A percentile compares a stretch with the other conserved stretches of the same genome.
phyloP scores from a whole-genome alignment of 441 rosid genomes.

The Populus trichocarpa region DNA sequence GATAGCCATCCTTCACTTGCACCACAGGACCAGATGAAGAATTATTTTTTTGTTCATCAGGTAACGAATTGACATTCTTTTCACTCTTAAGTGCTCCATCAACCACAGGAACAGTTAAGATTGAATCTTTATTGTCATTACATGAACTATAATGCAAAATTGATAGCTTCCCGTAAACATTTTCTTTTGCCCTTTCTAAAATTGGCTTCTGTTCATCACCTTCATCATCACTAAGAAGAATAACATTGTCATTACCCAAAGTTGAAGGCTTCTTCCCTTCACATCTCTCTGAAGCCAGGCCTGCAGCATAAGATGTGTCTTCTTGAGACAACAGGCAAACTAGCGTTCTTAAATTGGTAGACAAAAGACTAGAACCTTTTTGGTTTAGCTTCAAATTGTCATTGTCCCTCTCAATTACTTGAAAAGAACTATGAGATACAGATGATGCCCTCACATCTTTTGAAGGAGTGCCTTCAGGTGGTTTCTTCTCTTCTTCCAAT shows the following conservation, averaged over 20 bases:
- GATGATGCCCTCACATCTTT: constrained; percentile 33
- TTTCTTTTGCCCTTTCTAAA: constrained; percentile 35
- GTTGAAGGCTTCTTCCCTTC: constrained; percentile 36
- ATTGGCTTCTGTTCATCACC: constrained; percentile 46
- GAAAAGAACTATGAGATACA: constrained; percentile 25
- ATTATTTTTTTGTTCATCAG: constrained; percentile 28
- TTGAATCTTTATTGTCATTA: constrained; percentile 26
- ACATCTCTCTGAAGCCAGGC: constrained; percentile 15
- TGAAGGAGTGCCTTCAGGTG: constrained; percentile 29
- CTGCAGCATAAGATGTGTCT: constrained; percentile 28
- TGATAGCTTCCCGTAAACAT: constrained; percentile 29
- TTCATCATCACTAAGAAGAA: constrained; percentile 92
- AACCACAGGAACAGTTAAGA: constrained; percentile 28
- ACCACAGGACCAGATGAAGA: constrained; percentile 32
- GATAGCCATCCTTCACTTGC: constrained; percentile 29
- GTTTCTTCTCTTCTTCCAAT: constrained; percentile 30
- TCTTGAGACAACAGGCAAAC: constrained; percentile 39
- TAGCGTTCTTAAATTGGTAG: constrained; percentile 31
- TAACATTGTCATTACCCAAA: constrained; percentile 40
- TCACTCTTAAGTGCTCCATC: constrained; percentile 24
- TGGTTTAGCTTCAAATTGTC: constrained; percentile 19
- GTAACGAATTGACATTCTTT: constrained; percentile 30
- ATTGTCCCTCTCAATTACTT: constrained; percentile 22
- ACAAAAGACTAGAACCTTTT: constrained; percentile 21
- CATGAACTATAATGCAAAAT: constrained; percentile 25